phyloP scores from a whole-genome alignment of 768 basidiomycete species.

The Suillus bovinus region DNA sequence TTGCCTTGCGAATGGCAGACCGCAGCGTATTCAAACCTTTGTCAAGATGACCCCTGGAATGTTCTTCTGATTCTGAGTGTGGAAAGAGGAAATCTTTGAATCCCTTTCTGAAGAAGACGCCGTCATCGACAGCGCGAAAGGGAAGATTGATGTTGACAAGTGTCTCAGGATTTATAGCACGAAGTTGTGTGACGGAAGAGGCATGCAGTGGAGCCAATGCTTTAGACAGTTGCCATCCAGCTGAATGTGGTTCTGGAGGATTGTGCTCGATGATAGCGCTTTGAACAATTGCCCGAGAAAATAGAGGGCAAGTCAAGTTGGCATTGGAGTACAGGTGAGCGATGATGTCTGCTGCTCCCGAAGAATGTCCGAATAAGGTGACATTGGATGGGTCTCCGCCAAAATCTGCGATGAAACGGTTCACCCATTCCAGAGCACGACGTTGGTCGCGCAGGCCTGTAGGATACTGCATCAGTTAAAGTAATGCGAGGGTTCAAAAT shows the following conservation, averaged over 20 bases:
- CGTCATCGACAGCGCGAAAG: constrained; percentile 66
- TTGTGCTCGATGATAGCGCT: constrained; percentile 64
- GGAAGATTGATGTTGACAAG: constrained; percentile 53
- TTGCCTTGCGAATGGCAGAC: constrained; percentile 25
- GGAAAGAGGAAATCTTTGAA: constrained; percentile 53
- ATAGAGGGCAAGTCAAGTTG: constrained; percentile 61
- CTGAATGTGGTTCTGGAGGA: constrained; percentile 56
- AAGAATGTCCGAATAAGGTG: constrained; percentile 43
- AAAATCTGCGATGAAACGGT: constrained; percentile 58
- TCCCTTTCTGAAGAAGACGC: constrained; percentile 61
- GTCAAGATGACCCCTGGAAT: constrained; percentile 11
- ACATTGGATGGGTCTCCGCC: constrained; percentile 62
- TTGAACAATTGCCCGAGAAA: constrained; percentile 76
- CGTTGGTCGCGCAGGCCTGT: constrained; percentile 66
- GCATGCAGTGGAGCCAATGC: constrained; percentile 57
- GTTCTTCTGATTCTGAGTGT: constrained; percentile 22
- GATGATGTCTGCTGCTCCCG: constrained; percentile 55
- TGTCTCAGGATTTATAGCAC: constrained; percentile 55
- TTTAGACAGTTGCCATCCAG: constrained; percentile 68
- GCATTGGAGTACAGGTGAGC: constrained; percentile 62
- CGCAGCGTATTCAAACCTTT: constrained; percentile 24
- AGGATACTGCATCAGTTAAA: constrained; percentile 10
- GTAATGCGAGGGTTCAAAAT: neutral
- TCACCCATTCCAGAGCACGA: constrained; percentile 63
- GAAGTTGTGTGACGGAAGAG: constrained; percentile 60